phyloP scores from a whole-genome alignment of 805 yeast species.

The Tetrapisispora phaffii region DNA sequence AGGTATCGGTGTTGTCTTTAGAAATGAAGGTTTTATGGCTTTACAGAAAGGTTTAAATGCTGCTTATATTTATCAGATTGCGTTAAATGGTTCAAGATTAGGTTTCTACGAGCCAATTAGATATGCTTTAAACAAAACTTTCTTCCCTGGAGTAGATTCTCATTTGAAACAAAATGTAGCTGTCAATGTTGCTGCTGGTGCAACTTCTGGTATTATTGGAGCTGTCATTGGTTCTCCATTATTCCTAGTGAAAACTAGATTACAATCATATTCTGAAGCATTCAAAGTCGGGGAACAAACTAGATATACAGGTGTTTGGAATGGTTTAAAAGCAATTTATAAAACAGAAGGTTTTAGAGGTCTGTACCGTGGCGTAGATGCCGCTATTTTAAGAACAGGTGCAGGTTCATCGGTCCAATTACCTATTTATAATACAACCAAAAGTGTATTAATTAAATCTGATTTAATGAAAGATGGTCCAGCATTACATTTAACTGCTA shows the following conservation, averaged over 20 bases:
- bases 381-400: conserved; percentile 90
- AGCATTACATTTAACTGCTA: conserved; percentile 58
- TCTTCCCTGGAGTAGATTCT: conserved; percentile 44
- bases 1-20: conserved; percentile 61
- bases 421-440: conserved; percentile 78
- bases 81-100: conserved; percentile 86
- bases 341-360: conserved; percentile 73
- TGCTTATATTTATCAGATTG: conserved; percentile 85
- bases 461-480: conserved; percentile 53
- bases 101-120: conserved; percentile 91
- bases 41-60: conserved; percentile 81
- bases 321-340: conserved; percentile 59
- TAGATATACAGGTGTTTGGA: conserved; percentile 57
- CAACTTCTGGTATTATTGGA: conserved; percentile 77
- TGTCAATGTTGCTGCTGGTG: conserved; percentile 73
- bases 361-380: conserved; percentile 82
- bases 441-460: conserved; percentile 47
- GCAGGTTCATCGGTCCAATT: conserved; percentile 92
- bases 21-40: conserved; percentile 79
- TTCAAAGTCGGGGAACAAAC: conserved; percentile 86
- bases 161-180: conserved; percentile 39
- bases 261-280: conserved; percentile 77
- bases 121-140: conserved; percentile 41
- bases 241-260: conserved; percentile 85
- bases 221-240: conserved; percentile 87